These are phyloP conservation scores for Arthrobotrys conoides DNA, from an alignment of 2,329 filamentous ascomycete genomes.

Conservation along the genomic window DNA sequence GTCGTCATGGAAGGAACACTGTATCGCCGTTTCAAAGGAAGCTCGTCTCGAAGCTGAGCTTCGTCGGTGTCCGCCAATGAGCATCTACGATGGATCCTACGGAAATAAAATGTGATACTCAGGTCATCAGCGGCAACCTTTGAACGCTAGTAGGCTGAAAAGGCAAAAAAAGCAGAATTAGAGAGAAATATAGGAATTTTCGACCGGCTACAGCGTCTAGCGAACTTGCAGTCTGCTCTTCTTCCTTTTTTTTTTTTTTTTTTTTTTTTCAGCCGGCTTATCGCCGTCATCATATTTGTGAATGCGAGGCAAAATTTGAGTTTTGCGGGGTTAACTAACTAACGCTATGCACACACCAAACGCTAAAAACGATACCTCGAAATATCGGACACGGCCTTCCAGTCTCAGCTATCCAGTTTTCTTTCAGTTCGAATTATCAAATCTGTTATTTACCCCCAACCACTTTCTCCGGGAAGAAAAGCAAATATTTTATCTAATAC, in stretches of 20 bases:
- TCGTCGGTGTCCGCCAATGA: background rate
- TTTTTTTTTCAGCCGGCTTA: conserved; percentile 27
- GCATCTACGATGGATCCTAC: background rate
- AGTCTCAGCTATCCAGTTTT: conserved; percentile 19
- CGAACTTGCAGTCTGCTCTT: conserved; percentile 34
- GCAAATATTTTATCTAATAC: conserved; percentile 37
- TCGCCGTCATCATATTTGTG: conserved; percentile 33
- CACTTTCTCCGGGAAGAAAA: conserved; percentile 35
- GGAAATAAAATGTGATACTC: conserved; percentile 41
- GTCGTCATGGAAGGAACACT: conserved; percentile 28
- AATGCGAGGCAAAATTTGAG: conserved; percentile 25
- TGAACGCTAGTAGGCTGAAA: conserved; percentile 23
- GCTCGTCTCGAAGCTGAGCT: conserved; percentile 15
- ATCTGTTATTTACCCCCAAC: conserved; percentile 41
- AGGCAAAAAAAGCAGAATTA: conserved; percentile 12
- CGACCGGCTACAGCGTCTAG: conserved; percentile 55
- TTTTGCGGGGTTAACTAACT: conserved; percentile 56
- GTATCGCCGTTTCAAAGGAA: conserved; percentile 15
- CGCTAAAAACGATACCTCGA: background rate
- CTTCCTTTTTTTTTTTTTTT: conserved; percentile 16
- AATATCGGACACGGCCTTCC: conserved; percentile 4
- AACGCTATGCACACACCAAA: conserved; percentile 25
- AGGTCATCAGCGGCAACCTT: conserved; percentile 29
- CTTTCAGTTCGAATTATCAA: conserved; percentile 17
- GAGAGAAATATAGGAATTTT: conserved; percentile 14